Evolutionary conservation across 2,329 filamentous ascomycete genomes (phyloP).

Genomic region (Monosporascus sp.): DNA sequence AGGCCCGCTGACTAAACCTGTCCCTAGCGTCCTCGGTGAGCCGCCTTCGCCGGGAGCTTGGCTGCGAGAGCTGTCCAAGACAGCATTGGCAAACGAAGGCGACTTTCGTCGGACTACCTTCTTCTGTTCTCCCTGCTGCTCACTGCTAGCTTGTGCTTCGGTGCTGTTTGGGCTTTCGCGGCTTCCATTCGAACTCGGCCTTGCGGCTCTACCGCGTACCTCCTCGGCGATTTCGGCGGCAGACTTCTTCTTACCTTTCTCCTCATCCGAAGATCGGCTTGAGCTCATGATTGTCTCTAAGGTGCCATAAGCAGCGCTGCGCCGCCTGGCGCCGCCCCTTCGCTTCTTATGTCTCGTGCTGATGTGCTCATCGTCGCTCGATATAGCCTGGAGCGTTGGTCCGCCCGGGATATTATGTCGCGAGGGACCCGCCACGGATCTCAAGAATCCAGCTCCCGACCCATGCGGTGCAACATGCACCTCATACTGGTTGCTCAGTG

Average conservation of each 20-base stretch:
- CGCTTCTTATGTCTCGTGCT: slow-evolving; percentile 33
- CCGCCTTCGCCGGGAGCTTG: slow-evolving; percentile 20
- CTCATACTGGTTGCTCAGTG: slow-evolving; percentile 61
- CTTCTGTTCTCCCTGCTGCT: slow-evolving; percentile 14
- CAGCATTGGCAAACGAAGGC: slow-evolving; percentile 38
- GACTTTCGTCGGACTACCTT: slow-evolving; percentile 29
- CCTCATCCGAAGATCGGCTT: slow-evolving; percentile 58
- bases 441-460: slow-evolving; percentile 44
- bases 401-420: slow-evolving; percentile 31
- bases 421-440: slow-evolving; percentile 19
- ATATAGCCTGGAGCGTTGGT: slow-evolving; percentile 52
- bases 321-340: slow-evolving; percentile 36
- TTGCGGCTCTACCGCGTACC: slow-evolving; percentile 43
- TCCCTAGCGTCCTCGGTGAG: slow-evolving; percentile 30
- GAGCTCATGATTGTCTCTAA: slow-evolving; percentile 63
- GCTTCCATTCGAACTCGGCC: slow-evolving; percentile 23
- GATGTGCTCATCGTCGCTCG: slow-evolving; percentile 49
- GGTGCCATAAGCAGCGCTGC: slow-evolving; percentile 54
- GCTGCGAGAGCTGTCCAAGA: slow-evolving; percentile 37
- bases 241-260: slow-evolving; percentile 53
- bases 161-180: slow-evolving; percentile 25
- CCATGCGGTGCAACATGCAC: slow-evolving; percentile 59
- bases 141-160: slow-evolving; percentile 19
- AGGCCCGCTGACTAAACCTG: slow-evolving; percentile 47
- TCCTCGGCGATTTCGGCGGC: slow-evolving; percentile 51